phyloP scores from a whole-genome alignment of 2,329 filamentous ascomycete genomes.

The Neonectria ditissima region DNA sequence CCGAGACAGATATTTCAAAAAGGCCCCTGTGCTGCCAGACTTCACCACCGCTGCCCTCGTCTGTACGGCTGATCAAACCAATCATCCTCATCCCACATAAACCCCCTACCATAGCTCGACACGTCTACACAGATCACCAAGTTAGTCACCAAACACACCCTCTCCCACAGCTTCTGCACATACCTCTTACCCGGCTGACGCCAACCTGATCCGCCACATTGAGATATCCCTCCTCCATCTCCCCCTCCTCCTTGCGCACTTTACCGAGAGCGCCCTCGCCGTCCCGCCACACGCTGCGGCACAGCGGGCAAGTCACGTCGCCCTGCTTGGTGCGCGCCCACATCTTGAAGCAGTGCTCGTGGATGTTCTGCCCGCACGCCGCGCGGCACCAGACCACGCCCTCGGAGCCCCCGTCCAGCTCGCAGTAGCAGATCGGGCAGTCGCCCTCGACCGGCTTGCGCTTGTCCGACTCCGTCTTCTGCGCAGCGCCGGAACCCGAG shows the following conservation, averaged over 20 bases:
- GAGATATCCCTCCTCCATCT: conserved; percentile 67
- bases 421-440: conserved; percentile 69
- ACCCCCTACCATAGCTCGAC: conserved; percentile 33
- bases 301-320: conserved; percentile 70
- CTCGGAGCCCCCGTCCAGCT: conserved; percentile 54
- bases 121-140: not conserved
- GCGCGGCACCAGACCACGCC: conserved; percentile 63
- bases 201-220: conserved; percentile 73
- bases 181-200: conserved; percentile 64
- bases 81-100: not conserved
- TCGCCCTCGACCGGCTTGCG: conserved; percentile 65
- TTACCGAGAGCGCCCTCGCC: conserved; percentile 56
- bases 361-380: conserved; percentile 67
- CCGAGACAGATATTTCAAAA: not conserved
- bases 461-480: conserved; percentile 46
- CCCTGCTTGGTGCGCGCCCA: conserved; percentile 62
- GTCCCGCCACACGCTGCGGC: conserved; percentile 67
- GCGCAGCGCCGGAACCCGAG: conserved; percentile 51
- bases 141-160: conserved; percentile 17
- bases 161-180: conserved; percentile 21
- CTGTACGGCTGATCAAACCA: not conserved
- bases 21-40: not conserved
- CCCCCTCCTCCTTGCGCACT: conserved; percentile 56
- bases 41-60: not conserved
- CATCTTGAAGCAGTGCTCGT: conserved; percentile 64